Conservation (phyloP, 257 asterid genomes). For the Solanum pennellii region DNA sequence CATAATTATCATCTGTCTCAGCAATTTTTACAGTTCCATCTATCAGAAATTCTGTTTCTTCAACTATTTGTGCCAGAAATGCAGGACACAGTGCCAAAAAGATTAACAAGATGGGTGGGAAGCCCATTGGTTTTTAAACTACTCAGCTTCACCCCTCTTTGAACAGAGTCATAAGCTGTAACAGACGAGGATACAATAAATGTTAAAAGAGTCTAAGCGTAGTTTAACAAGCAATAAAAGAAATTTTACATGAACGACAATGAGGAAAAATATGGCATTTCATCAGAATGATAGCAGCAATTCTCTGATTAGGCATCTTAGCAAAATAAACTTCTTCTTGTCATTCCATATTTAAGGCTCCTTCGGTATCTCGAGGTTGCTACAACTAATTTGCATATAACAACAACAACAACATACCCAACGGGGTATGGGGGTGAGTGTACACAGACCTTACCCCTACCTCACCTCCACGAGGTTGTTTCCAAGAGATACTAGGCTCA, state of each 20-base stretch:
- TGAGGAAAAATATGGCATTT: neutral
- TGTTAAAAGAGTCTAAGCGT: neutral
- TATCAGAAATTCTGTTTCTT: conserved; percentile 34
- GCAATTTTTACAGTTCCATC: conserved; percentile 41
- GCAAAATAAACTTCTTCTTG: neutral
- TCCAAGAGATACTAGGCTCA: too few relatives aligned
- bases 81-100: conserved; percentile 40
- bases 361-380: neutral
- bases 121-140: conserved; percentile 31
- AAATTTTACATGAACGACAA: neutral
- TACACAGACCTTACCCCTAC: too few relatives aligned
- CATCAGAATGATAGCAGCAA: neutral
- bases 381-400: neutral
- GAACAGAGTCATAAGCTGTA: conserved; percentile 4
- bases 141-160: conserved; percentile 15
- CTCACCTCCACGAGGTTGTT: too few relatives aligned
- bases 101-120: conserved; percentile 15
- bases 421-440: too few relatives aligned
- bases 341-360: neutral
- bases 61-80: conserved; percentile 36
- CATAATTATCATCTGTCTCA: conserved; percentile 59
- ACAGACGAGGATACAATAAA: neutral
- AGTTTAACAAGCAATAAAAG: neutral
- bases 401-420: too few relatives aligned
- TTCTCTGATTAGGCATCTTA: neutral